phyloP scores from a whole-genome alignment of 805 yeast species.

The Candida anglica region DNA sequence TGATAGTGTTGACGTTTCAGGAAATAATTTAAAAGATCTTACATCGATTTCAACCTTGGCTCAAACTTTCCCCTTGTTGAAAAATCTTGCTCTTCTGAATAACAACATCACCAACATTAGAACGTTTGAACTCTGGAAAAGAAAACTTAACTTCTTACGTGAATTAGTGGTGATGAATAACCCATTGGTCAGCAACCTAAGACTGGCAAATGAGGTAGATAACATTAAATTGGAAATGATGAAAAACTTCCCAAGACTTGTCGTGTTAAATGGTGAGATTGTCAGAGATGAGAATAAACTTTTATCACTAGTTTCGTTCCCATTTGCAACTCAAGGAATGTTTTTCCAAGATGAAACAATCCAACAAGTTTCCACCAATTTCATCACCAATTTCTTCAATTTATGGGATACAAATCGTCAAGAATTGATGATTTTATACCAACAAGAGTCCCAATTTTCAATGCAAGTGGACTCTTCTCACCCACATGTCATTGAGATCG shows the following conservation, averaged over 20 bases:
- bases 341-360: slow-evolving; percentile 79
- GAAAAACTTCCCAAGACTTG: slow-evolving; percentile 72
- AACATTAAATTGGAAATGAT: slow-evolving; percentile 59
- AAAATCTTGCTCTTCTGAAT: slow-evolving; percentile 75
- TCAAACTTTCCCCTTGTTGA: slow-evolving; percentile 66
- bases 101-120: slow-evolving; percentile 61
- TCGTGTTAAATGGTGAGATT: slow-evolving; percentile 71
- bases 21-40: slow-evolving; percentile 59
- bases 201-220: slow-evolving; percentile 24
- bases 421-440: slow-evolving; percentile 70
- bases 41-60: slow-evolving; percentile 59
- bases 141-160: slow-evolving; percentile 66
- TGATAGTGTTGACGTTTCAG: slow-evolving; percentile 65
- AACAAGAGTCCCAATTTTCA: slow-evolving; percentile 82
- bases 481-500: slow-evolving; percentile 38
- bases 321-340: slow-evolving; percentile 52
- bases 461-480: slow-evolving; percentile 69
- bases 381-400: slow-evolving; percentile 68
- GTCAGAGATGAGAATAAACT: slow-evolving; percentile 72
- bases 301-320: slow-evolving; percentile 47
- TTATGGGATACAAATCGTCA: slow-evolving; percentile 79
- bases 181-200: slow-evolving; percentile 50
- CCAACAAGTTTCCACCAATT: slow-evolving; percentile 69
- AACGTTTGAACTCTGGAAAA: slow-evolving; percentile 69
- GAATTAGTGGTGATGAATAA: slow-evolving; percentile 79